Base-by-base conservation (phyloP, 2,329 filamentous ascomycete species). In the Claviceps monticola region DNA sequence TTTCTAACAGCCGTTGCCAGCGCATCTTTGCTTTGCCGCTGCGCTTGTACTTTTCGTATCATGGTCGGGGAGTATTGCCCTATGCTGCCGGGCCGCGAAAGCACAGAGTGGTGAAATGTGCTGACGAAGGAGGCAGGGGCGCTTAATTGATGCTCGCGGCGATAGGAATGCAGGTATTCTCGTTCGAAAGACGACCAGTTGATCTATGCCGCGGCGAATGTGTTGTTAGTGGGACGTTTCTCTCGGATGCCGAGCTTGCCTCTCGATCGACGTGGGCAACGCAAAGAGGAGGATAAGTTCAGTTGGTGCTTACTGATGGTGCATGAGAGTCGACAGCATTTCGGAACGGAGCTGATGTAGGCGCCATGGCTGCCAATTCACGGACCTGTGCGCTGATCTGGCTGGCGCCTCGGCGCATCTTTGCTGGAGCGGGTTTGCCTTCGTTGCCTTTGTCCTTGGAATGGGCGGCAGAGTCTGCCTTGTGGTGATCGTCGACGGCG, bases 41-140 rank as follows among this genome's bases (percentile, higher is more conserved):
- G 72, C 60, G 81, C 74, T 46, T 80, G 73, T 57, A 78, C 80
- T 58, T 74, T 76, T 53, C 83, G 72, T 44, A 82, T 79, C 80
- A 89, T 88, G 23, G 85, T 89, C 5, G 86, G 86, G 16, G 84
- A 88, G 66, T 82, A 78, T 54, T 78, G 70, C 37, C 85, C 86
- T 58, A 90, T 81, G 64, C 80, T 75, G 59, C 74, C 69, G 60
- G 80, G 72, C 68, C 76, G 73, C 6, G 78, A 75, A 43, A 86
- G 71, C 13, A 84, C 72, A 65, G 76, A 75, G 59, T 80, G 74
- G 60, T 80, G 77, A 65, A 80, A 82, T 44, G 77, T 74, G 59
- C 74, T 79, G 52, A 73, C 76, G 68, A 88, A 91, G 53, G 84
- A 78, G 39, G 82, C 79, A 13, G 86, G 83, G 0, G 81, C 83